phyloP scores from a whole-genome alignment of 805 yeast genomes.

The Jamesozyma jinghongensis region DNA sequence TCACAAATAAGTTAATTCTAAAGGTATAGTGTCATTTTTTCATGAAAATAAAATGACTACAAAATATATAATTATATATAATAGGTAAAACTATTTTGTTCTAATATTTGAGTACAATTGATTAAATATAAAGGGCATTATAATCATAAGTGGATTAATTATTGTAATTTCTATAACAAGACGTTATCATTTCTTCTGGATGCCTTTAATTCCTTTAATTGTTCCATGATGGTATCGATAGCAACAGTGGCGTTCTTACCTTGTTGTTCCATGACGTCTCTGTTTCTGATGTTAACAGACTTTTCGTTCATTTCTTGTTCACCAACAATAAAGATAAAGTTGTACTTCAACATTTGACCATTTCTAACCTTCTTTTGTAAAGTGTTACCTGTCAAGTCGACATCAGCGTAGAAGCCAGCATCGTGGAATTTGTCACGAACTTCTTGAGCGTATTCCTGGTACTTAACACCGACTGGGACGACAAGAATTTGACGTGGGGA shows the following conservation, averaged over 20 bases:
- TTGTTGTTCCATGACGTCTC: constrained; percentile 89
- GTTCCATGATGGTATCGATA: constrained; percentile 61
- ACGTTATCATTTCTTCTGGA: constrained; percentile 68
- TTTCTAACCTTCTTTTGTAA: constrained; percentile 96
- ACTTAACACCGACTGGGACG: constrained; percentile 94
- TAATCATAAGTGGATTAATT: no score
- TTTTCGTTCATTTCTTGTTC: constrained; percentile 76
- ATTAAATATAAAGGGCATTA: no score
- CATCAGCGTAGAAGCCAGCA: constrained; percentile 85
- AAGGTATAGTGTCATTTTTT: no score
- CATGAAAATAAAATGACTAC: no score
- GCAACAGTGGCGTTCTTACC: constrained; percentile 80
- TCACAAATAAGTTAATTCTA: no score
- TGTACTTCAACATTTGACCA: constrained; percentile 90
- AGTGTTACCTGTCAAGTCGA: constrained; percentile 89
- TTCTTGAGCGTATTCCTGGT: constrained; percentile 79
- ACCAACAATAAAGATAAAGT: constrained; percentile 95
- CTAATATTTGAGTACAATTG: no score
- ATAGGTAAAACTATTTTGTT: no score
- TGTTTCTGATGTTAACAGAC: constrained; percentile 90
- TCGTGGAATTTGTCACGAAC: constrained; percentile 60
- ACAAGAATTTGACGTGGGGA: constrained; percentile 98
- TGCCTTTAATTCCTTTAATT: constrained; percentile 58
- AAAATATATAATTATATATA: no score
- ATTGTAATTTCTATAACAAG: constrained; percentile 16